phyloP scores from a whole-genome alignment of 2,329 filamentous ascomycete genomes.

The Epichloe glyceriae region DNA sequence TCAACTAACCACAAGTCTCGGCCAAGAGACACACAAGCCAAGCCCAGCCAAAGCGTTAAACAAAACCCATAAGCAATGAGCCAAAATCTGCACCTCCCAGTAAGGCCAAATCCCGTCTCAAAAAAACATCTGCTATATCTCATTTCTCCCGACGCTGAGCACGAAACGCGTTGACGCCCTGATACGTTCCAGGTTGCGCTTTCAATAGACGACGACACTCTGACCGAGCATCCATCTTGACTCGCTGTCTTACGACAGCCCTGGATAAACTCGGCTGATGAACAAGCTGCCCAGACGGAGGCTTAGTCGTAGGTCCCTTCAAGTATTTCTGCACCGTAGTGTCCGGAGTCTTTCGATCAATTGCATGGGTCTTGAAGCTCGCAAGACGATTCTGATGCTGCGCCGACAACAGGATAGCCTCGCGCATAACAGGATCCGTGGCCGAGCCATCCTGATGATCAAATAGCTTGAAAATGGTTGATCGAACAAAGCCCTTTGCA shows the following conservation, averaged over 20 bases:
- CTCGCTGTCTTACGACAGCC: neutral
- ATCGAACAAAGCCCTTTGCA: slow-evolving; percentile 6
- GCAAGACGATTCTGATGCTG: slow-evolving; percentile 9
- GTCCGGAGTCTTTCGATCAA: neutral
- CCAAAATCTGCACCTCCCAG: neutral
- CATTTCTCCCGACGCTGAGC: slow-evolving; percentile 5
- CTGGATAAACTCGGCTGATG: neutral
- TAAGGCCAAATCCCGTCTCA: neutral
- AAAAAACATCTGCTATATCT: neutral
- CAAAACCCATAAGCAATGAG: too few species aligned
- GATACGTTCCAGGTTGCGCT: slow-evolving; percentile 9
- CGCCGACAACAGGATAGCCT: slow-evolving; percentile 17
- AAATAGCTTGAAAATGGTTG: slow-evolving; percentile 8
- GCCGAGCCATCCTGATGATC: slow-evolving; percentile 7
- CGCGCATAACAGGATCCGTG: slow-evolving; percentile 16
- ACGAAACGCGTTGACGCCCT: slow-evolving; percentile 16
- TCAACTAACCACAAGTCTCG: neutral
- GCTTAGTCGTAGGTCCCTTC: neutral
- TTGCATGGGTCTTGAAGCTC: slow-evolving; percentile 8
- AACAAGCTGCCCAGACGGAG: neutral
- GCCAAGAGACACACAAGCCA: neutral
- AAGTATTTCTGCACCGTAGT: neutral
- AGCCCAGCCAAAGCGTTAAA: neutral
- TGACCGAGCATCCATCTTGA: slow-evolving; percentile 3
- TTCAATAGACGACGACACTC: slow-evolving; percentile 4